Percentiles rank a stretch among this genome's conserved stretches.
phyloP scores from a whole-genome alignment of 768 basidiomycete species.

The Tylopilus sp. region DNA sequence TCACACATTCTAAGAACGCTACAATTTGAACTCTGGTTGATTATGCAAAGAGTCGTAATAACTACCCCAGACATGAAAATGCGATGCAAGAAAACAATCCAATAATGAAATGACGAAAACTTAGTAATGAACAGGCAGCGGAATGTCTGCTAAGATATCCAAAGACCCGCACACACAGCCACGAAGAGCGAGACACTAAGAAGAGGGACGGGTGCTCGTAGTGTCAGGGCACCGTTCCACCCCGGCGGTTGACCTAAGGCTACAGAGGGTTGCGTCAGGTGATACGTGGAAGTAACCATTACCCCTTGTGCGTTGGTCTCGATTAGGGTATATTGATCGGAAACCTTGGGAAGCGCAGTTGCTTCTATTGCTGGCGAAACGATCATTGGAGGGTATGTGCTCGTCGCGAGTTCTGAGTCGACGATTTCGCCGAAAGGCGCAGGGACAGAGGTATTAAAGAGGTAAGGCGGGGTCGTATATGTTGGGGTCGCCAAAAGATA shows the following conservation, averaged over 20 bases:
- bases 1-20: neutral
- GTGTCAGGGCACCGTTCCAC: constrained; percentile 33
- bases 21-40: neutral
- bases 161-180: constrained; percentile 7
- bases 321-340: constrained; percentile 51
- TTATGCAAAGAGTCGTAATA: neutral
- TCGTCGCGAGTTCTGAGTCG: constrained; percentile 60
- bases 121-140: neutral
- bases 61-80: neutral
- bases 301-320: constrained; percentile 54
- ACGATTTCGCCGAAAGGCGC: constrained; percentile 55
- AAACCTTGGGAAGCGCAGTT: constrained; percentile 56
- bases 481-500: constrained; percentile 63
- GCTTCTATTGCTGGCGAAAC: constrained; percentile 40
- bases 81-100: neutral
- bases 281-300: constrained; percentile 52
- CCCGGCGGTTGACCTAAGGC: constrained; percentile 66
- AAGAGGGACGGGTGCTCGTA: constrained; percentile 7
- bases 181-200: constrained; percentile 13
- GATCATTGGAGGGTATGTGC: constrained; percentile 64
- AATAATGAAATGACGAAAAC: neutral
- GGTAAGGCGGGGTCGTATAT: constrained; percentile 59
- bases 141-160: constrained; percentile 15
- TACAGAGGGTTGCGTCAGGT: constrained; percentile 41
- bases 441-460: constrained; percentile 64